Evolutionary conservation across 2,329 filamentous ascomycete species (phyloP).

Genomic region (Fusarium mangiferae): DNA sequence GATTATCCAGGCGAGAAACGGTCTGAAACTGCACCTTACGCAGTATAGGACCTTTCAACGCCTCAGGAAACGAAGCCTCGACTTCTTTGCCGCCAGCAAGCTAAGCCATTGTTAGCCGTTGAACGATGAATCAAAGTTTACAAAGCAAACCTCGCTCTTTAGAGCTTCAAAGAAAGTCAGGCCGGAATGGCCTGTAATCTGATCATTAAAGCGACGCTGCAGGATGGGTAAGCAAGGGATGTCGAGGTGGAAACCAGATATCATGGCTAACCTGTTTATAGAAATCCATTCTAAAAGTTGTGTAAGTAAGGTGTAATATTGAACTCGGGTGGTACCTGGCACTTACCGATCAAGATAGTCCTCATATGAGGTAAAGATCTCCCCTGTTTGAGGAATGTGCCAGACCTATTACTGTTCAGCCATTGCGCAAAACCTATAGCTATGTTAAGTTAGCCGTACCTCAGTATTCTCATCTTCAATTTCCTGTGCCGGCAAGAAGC

Average conservation of each 20-base stretch:
- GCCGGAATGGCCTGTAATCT: slow-evolving; percentile 92
- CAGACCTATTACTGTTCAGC: slow-evolving; percentile 73
- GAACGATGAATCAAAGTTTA: background rate
- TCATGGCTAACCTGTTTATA: slow-evolving; percentile 79
- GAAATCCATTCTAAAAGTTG: slow-evolving; percentile 78
- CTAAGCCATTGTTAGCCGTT: slow-evolving; percentile 54
- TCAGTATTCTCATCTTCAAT: slow-evolving; percentile 85
- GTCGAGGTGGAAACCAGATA: slow-evolving; percentile 1
- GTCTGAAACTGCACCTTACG: slow-evolving; percentile 92
- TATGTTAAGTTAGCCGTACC: slow-evolving; percentile 61
- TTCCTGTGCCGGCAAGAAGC: slow-evolving; percentile 76
- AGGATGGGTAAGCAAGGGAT: slow-evolving; percentile 29
- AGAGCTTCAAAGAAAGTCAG: slow-evolving; percentile 93
- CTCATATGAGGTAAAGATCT: slow-evolving; percentile 90
- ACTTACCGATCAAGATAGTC: slow-evolving; percentile 84
- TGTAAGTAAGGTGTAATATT: slow-evolving; percentile 23
- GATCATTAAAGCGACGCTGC: slow-evolving; percentile 90
- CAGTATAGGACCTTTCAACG: slow-evolving; percentile 89
- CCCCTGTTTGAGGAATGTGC: slow-evolving; percentile 89
- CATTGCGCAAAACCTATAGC: slow-evolving; percentile 5
- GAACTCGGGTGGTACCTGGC: slow-evolving; percentile 17
- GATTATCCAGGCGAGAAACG: slow-evolving; percentile 86
- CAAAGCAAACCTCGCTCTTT: slow-evolving; percentile 81
- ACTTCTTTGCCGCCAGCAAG: slow-evolving; percentile 86
- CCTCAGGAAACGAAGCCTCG: slow-evolving; percentile 90